Evolutionary conservation across 2,329 filamentous ascomycete genomes (phyloP).

Genomic region (Orbilia quercus): DNA sequence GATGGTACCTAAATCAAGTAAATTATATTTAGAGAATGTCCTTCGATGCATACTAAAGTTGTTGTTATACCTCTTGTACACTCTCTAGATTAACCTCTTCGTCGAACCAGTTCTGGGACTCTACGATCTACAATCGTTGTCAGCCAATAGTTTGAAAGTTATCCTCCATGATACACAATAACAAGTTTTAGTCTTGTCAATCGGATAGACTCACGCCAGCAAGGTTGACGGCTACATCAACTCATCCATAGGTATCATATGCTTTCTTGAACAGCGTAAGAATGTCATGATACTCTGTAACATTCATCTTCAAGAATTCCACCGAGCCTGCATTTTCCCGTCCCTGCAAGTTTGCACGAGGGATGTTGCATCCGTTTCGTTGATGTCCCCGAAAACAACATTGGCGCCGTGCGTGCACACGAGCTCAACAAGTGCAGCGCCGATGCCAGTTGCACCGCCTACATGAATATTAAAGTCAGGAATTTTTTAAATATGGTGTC

Average conservation of each 20-base stretch:
- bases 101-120: conserved; percentile 66
- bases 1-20: conserved; percentile 60
- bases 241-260: conserved; percentile 64
- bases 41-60: no score
- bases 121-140: conserved; percentile 61
- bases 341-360: conserved; percentile 58
- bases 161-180: no score
- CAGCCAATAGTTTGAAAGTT: not conserved
- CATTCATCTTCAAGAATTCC: conserved; percentile 65
- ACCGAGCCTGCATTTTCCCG: conserved; percentile 58
- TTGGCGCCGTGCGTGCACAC: conserved; percentile 63
- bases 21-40: no score
- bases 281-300: conserved; percentile 66
- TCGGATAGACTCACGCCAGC: conserved; percentile 62
- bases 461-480: not conserved
- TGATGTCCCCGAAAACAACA: conserved; percentile 65
- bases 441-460: conserved; percentile 66
- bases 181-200: no score
- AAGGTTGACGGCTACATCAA: conserved; percentile 67
- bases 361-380: conserved; percentile 61
- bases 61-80: conserved; percentile 63
- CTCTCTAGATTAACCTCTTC: conserved; percentile 64
- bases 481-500: not conserved
- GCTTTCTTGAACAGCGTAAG: conserved; percentile 66
- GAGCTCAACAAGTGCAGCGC: conserved; percentile 63